These are phyloP conservation scores for Parastagonospora nodorum DNA, from an alignment of 2,329 filamentous ascomycete species.

Conservation along the genomic window DNA sequence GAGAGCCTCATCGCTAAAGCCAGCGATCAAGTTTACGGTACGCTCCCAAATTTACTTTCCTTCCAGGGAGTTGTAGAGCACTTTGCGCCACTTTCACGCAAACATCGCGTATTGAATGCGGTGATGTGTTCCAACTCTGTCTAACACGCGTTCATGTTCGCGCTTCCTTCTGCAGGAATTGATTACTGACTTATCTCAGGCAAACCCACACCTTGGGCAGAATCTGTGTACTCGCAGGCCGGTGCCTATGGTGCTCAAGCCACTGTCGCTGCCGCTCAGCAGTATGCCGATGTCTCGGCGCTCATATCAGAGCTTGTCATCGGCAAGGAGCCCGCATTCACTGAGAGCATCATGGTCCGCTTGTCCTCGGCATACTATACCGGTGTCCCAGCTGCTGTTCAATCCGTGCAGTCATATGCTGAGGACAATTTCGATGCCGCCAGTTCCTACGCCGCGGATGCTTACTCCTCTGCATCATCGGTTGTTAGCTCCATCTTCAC, in stretches of 20 bases:
- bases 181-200: constrained; percentile 30
- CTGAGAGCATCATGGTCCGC: constrained; percentile 76
- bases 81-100: too few relatives aligned
- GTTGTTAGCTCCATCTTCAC: constrained; percentile 59
- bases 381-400: constrained; percentile 61
- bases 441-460: constrained; percentile 58
- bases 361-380: constrained; percentile 75
- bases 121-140: too few relatives aligned
- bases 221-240: constrained; percentile 57
- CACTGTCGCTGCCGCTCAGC: constrained; percentile 63
- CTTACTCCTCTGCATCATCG: constrained; percentile 53
- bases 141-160: too few relatives aligned
- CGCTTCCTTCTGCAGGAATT: too few relatives aligned
- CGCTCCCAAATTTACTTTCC: not conserved
- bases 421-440: constrained; percentile 52
- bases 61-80: not conserved
- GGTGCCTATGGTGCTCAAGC: constrained; percentile 66
- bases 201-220: constrained; percentile 59
- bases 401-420: constrained; percentile 60
- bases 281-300: constrained; percentile 72
- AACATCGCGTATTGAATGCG: too few relatives aligned
- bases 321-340: constrained; percentile 80
- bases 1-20: constrained; percentile 67
- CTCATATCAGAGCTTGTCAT: constrained; percentile 77
- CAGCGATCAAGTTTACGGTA: constrained; percentile 69